These are phyloP conservation scores for Suillus clintonianus DNA, from an alignment of 768 basidiomycete genomes.

Conservation along the genomic window DNA sequence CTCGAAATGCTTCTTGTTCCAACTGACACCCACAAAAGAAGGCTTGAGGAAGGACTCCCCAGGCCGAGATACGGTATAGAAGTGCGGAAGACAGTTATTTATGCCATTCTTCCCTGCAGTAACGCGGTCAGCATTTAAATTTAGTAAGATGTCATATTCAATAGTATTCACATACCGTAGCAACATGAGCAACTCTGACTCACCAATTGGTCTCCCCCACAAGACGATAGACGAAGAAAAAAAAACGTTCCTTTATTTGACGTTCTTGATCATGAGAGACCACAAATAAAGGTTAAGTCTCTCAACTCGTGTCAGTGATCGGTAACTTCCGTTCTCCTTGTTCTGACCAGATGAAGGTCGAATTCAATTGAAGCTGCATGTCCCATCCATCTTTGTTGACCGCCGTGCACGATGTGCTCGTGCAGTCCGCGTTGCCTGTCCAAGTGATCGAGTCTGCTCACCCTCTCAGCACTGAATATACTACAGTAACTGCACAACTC, in stretches of 20 bases:
- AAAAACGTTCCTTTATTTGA: no score
- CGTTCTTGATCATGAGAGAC: no score
- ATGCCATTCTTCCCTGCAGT: not conserved
- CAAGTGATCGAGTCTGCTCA: constrained; percentile 20
- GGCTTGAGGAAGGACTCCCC: not conserved
- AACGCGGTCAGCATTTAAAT: no score
- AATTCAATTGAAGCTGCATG: constrained; percentile 4
- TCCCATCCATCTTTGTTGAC: constrained; percentile 25
- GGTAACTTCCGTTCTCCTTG: not conserved
- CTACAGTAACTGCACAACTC: constrained; percentile 35
- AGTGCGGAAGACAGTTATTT: not conserved
- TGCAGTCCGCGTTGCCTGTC: constrained; percentile 25
- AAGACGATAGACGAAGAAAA: not conserved
- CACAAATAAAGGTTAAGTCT: no score
- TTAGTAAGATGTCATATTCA: no score
- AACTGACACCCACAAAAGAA: no score
- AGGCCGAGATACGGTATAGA: not conserved
- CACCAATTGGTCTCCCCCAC: not conserved
- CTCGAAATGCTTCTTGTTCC: no score
- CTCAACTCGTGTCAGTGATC: no score
- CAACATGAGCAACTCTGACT: not conserved
- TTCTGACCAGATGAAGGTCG: not conserved
- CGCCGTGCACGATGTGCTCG: constrained; percentile 29
- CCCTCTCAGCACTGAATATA: constrained; percentile 26
- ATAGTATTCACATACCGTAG: not conserved